Conservation (phyloP, 805 yeast species). For the Metschnikowia gruessii region DNA sequence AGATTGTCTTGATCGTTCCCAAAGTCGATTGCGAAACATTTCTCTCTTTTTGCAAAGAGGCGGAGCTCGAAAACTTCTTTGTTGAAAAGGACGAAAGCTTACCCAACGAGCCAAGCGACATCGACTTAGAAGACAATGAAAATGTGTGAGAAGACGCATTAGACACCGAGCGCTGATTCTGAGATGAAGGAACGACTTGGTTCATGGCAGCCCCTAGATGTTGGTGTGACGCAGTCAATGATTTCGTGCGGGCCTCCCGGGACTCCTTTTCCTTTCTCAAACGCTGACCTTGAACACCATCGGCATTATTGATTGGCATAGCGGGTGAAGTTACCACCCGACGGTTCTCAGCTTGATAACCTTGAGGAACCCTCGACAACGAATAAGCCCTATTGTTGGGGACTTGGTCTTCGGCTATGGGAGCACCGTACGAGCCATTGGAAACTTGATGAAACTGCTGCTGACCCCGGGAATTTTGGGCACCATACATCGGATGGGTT, state of each 20-base stretch:
- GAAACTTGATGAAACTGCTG: not conserved
- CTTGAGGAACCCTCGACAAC: slow-evolving; percentile 1
- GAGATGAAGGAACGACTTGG: slow-evolving; percentile 6
- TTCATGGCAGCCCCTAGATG: not conserved
- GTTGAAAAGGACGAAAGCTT: slow-evolving; percentile 41
- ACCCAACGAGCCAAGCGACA: slow-evolving; percentile 41
- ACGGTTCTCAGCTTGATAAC: slow-evolving; percentile 7
- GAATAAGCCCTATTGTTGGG: not conserved
- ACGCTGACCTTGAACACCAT: slow-evolving; percentile 10
- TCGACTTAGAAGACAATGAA: slow-evolving; percentile 37
- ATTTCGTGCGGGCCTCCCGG: slow-evolving; percentile 13
- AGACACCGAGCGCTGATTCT: slow-evolving; percentile 32
- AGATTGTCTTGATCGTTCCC: slow-evolving; percentile 42
- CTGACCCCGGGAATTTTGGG: no score
- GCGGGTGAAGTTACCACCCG: slow-evolving; percentile 18
- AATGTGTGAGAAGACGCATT: slow-evolving; percentile 16
- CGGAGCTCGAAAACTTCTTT: slow-evolving; percentile 36
- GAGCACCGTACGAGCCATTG: not conserved
- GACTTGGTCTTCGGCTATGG: not conserved
- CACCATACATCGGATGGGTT: no score
- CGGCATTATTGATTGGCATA: slow-evolving; percentile 9
- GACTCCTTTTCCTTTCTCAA: slow-evolving; percentile 8
- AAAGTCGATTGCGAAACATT: slow-evolving; percentile 28
- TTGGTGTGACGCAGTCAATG: slow-evolving; percentile 15
- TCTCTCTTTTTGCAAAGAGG: slow-evolving; percentile 34